phyloP scores from a whole-genome alignment of 164 flowering plant genomes.

The Piper betle region DNA sequence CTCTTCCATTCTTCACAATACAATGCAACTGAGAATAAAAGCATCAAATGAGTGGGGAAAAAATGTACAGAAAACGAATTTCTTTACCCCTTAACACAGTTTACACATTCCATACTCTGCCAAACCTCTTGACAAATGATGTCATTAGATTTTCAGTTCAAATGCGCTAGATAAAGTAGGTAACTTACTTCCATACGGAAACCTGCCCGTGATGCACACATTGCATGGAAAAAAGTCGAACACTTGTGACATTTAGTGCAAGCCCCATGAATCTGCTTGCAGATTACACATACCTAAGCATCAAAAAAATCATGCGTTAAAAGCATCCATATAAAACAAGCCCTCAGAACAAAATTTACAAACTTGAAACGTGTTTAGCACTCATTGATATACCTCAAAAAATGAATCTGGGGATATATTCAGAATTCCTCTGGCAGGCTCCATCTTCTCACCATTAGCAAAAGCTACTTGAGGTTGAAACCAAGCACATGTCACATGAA shows the following conservation, averaged over 20 bases:
- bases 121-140: too few relatives aligned
- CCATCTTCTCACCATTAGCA: slow-evolving; percentile 81
- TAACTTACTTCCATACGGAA: slow-evolving; percentile 82
- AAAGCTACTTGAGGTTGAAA: slow-evolving; percentile 91
- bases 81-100: background rate
- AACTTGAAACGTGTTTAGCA: too few relatives aligned
- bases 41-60: background rate
- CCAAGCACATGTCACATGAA: slow-evolving; percentile 99
- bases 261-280: slow-evolving; percentile 95
- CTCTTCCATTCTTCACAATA: slow-evolving; percentile 71
- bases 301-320: slow-evolving; percentile 1
- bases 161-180: background rate
- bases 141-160: background rate
- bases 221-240: slow-evolving; percentile 86
- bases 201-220: slow-evolving; percentile 99
- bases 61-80: background rate
- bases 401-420: slow-evolving; percentile 67
- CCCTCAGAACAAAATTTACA: background rate
- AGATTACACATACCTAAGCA: slow-evolving; percentile 74
- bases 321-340: background rate
- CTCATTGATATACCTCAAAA: slow-evolving; percentile 38
- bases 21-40: slow-evolving; percentile 7
- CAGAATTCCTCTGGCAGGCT: slow-evolving; percentile 91
- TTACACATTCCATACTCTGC: background rate
- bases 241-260: slow-evolving; percentile 94